Evolutionary conservation across 805 yeast species (phyloP), one percentile per base, ranked within the genome.

Genomic region (Saturnispora silvae): DNA sequence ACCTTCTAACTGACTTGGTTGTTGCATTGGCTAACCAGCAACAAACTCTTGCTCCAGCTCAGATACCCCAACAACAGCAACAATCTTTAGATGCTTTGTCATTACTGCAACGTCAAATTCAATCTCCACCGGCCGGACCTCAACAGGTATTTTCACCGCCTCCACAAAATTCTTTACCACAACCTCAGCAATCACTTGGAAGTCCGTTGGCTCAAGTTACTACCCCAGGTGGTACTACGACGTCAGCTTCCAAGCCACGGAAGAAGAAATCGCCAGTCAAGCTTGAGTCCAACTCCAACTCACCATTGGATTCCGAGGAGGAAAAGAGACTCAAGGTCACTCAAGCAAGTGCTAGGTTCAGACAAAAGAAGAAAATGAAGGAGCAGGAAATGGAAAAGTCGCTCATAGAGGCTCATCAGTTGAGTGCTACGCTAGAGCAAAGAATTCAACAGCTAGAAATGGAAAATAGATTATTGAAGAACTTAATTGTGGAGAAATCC

Each of bases 331-430:
- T 81, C 45, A 71, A 94, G 49, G 87, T 86, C 60, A 86, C 96
- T 0, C 95, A 92, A 1, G 97, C 98, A 1, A 77, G 89, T 16
- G 96, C 96, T 4, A 68, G 97, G 42, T 89, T 89, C 66, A 70
- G 98, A 45, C 73, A 85, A 54, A 85, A 84, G 70, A 86, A 83
- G 75, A 87, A 89, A 68, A 52, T 81, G 60, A 81, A 84, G 57
- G 96, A 89, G 61, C 92, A 82, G 60, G 89, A 87, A 54, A 72
- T 89, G 77, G 95, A 87, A 59, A 66, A 76, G 41, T 75, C 70
- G 41, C 70, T 87, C 15, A 72, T 73, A 48, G 87, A 81, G 42
- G 65, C 89, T 48, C 76, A 75, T 48, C 87, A 81, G 23, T 60
- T 72, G 43, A 77, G 87, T 13, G 60, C 65, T 33, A 63, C 64